phyloP scores from a whole-genome alignment of 139 green algal species.

The Marvania coccoides region DNA sequence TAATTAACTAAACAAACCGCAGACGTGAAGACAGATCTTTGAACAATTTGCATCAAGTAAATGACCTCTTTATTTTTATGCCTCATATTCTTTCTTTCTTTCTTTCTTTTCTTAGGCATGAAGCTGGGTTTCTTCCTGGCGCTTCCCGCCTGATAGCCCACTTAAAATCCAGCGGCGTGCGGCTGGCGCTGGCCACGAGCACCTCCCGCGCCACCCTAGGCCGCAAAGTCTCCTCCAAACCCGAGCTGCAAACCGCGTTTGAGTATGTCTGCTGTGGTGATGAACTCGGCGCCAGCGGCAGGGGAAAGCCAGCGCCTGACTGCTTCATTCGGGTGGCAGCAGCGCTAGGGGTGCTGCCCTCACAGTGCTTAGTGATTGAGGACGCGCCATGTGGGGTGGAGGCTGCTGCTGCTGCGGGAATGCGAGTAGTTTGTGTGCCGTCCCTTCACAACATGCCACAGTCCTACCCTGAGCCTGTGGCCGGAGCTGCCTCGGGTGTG shows the following conservation, averaged over 20 bases:
- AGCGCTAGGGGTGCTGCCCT: conserved; percentile 35
- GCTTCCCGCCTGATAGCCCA: conserved; percentile 68
- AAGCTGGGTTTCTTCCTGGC: conserved; percentile 71
- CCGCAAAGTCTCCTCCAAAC: conserved; percentile 37
- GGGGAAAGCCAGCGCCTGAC: conserved; percentile 82
- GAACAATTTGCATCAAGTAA: background rate
- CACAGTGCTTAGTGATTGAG: conserved; percentile 76
- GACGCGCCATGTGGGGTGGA: conserved; percentile 68
- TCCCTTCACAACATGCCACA: conserved; percentile 24
- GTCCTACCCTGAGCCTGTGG: conserved; percentile 18
- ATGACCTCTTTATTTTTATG: background rate
- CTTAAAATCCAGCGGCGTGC: conserved; percentile 40
- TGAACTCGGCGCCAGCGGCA: conserved; percentile 28
- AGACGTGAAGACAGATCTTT: background rate
- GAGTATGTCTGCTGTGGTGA: conserved; percentile 56
- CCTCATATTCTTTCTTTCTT: background rate
- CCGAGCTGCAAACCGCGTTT: conserved; percentile 28
- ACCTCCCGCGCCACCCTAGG: conserved; percentile 46
- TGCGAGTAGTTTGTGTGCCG: conserved; percentile 74
- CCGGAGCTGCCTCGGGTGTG: conserved; percentile 3
- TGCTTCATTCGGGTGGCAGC: conserved; percentile 63
- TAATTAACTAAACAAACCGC: no score
- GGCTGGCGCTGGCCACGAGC: conserved; percentile 70
- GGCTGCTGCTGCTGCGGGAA: conserved; percentile 67
- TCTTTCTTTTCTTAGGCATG: conserved; percentile 29